A percentile compares a stretch with the other conserved stretches of the same genome.
Evolutionary conservation across 1,284 basidiomycete species (phyloP).

Genomic region (Pyrrhoderma noxium): DNA sequence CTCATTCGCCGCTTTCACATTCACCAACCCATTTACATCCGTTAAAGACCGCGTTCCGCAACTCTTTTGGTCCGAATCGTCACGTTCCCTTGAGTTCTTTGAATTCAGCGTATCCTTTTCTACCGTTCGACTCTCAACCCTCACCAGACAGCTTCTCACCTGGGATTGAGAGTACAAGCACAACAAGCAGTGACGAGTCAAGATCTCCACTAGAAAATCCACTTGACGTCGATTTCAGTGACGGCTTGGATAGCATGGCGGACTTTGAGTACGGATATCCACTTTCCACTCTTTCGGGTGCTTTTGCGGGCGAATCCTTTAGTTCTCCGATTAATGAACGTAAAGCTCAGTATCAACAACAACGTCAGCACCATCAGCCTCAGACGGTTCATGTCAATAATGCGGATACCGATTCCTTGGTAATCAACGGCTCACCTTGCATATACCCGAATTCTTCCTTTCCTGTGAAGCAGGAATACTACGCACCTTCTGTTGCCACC

Average conservation of each 20-base stretch:
- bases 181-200: constrained; percentile 17
- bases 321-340: constrained; percentile 7
- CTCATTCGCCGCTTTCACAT: too few species aligned
- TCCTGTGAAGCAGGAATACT: constrained; percentile 14
- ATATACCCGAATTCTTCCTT: constrained; percentile 7
- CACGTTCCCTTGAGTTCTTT: too few species aligned
- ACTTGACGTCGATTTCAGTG: constrained; percentile 13
- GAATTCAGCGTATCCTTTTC: not conserved
- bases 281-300: not conserved
- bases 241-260: constrained; percentile 9
- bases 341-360: constrained; percentile 1
- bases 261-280: constrained; percentile 16
- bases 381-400: constrained; percentile 3
- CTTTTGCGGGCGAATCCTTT: constrained; percentile 3
- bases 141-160: constrained; percentile 4
- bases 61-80: too few species aligned
- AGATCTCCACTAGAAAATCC: constrained; percentile 14
- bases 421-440: constrained; percentile 12
- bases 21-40: too few species aligned
- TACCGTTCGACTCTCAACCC: constrained; percentile 3
- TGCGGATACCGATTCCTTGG: not conserved
- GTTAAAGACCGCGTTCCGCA: too few species aligned
- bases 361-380: too few species aligned
- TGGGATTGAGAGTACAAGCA: constrained; percentile 8
- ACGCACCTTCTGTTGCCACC: constrained; percentile 1